Conservation (phyloP, 2,329 filamentous ascomycete species). For the Colletotrichum falcatum region DNA sequence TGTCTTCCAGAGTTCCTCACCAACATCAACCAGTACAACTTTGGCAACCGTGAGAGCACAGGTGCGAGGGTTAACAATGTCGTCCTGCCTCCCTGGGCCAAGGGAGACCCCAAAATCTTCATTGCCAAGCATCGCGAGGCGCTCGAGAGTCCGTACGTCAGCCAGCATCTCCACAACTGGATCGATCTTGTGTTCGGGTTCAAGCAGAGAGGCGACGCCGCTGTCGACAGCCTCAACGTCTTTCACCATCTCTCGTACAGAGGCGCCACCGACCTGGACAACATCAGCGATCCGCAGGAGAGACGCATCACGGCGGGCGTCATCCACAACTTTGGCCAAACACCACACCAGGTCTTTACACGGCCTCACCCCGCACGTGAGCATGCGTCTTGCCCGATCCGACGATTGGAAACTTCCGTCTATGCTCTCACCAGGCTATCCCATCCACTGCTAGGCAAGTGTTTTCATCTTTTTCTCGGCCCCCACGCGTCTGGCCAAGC, state of each 20-base stretch:
- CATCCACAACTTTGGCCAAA: constrained; percentile 99
- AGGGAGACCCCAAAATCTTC: constrained; percentile 95
- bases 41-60: constrained; percentile 86
- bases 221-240: constrained; percentile 91
- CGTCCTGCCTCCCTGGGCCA: constrained; percentile 93
- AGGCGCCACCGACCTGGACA: constrained; percentile 91
- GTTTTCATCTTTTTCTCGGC: not conserved
- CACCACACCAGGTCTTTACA: constrained; percentile 92
- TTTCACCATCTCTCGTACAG: constrained; percentile 97
- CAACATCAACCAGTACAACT: constrained; percentile 96
- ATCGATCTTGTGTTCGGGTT: constrained; percentile 95
- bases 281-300: constrained; percentile 89
- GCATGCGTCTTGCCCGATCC: constrained; percentile 70
- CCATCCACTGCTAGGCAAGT: constrained; percentile 72
- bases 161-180: constrained; percentile 90
- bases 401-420: constrained; percentile 81
- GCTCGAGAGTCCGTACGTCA: constrained; percentile 92
- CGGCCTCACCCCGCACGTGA: constrained; percentile 84
- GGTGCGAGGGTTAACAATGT: constrained; percentile 87
- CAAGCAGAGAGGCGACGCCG: constrained; percentile 94
- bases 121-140: constrained; percentile 96
- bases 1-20: constrained; percentile 93
- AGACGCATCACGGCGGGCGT: constrained; percentile 91
- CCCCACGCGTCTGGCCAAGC: not conserved
- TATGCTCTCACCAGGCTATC: constrained; percentile 82